Evolutionary conservation across 768 basidiomycete species (phyloP).

Genomic region (Rhodotorula paludigena): DNA sequence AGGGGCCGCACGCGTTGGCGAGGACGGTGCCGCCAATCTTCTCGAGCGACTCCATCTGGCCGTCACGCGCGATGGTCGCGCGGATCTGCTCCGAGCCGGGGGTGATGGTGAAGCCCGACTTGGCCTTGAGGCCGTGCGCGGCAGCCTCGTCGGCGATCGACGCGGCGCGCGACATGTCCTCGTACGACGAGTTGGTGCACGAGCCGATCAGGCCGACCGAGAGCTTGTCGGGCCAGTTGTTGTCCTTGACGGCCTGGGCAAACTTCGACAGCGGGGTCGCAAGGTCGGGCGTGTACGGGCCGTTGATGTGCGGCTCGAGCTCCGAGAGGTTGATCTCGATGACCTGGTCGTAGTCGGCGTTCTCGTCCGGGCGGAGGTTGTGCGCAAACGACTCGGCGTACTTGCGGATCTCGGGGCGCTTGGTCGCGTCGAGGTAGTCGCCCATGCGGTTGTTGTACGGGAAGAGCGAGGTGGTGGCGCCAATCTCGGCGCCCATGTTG

Average conservation of each 20-base stretch:
- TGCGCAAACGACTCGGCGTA: constrained; percentile 84
- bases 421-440: constrained; percentile 90
- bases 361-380: constrained; percentile 82
- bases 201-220: constrained; percentile 97
- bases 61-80: constrained; percentile 95
- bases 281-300: constrained; percentile 99
- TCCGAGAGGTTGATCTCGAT: constrained; percentile 94
- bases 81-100: constrained; percentile 98
- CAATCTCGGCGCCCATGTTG: constrained; percentile 99
- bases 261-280: constrained; percentile 98
- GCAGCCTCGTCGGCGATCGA: constrained; percentile 86
- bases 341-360: constrained; percentile 85
- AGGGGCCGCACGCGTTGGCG: constrained; percentile 98
- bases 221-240: constrained; percentile 93
- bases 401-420: constrained; percentile 73
- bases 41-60: constrained; percentile 83
- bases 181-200: constrained; percentile 99
- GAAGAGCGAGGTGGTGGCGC: constrained; percentile 97
- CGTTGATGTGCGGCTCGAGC: constrained; percentile 98
- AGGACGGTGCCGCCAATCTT: constrained; percentile 83
- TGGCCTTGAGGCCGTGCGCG: constrained; percentile 74
- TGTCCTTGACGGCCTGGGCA: constrained; percentile 81
- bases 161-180: constrained; percentile 98
- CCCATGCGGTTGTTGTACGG: constrained; percentile 95
- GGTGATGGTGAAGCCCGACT: constrained; percentile 96